A percentile compares a stretch with the other conserved stretches of the same genome.
These are phyloP conservation scores for Vigna trinervia DNA, from an alignment of 306 rosid species.

Conservation along the genomic window DNA sequence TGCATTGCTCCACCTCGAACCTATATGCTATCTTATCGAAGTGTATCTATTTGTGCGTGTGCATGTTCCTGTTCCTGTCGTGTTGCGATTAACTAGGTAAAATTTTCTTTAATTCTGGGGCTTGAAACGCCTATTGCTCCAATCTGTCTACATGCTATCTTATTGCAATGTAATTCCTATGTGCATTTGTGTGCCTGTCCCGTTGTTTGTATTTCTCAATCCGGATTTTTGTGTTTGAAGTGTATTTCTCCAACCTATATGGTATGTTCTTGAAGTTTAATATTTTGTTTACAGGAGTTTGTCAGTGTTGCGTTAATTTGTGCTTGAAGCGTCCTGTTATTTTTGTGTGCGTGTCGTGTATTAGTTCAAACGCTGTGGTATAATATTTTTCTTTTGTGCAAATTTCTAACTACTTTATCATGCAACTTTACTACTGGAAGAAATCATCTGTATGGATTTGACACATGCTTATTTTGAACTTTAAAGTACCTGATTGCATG, in stretches of 20 bases:
- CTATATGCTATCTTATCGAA: neutral
- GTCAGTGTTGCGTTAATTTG: neutral
- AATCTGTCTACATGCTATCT: neutral
- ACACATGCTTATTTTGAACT: neutral
- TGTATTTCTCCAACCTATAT: constrained; percentile 13
- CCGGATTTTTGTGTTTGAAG: constrained; percentile 1
- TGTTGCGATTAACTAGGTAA: neutral
- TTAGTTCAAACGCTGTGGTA: constrained; percentile 2
- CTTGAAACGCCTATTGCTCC: constrained; percentile 10
- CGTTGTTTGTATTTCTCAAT: neutral
- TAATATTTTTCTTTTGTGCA: constrained; percentile 13
- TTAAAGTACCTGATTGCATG: constrained; percentile 38
- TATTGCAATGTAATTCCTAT: neutral
- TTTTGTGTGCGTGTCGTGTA: constrained; percentile 7
- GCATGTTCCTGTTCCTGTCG: neutral
- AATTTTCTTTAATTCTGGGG: neutral
- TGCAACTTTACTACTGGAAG: constrained; percentile 17
- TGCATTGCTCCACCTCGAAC: neutral
- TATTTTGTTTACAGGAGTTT: neutral
- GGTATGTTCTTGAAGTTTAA: neutral
- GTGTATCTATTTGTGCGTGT: neutral
- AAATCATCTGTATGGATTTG: constrained; percentile 19
- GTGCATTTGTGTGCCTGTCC: neutral
- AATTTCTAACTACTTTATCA: constrained; percentile 9
- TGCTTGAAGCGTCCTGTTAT: neutral